Evolutionary conservation across 1,284 basidiomycete genomes (phyloP), one percentile per base, ranked within the genome.

Genomic region (Tilletiopsis washingtonensis): DNA sequence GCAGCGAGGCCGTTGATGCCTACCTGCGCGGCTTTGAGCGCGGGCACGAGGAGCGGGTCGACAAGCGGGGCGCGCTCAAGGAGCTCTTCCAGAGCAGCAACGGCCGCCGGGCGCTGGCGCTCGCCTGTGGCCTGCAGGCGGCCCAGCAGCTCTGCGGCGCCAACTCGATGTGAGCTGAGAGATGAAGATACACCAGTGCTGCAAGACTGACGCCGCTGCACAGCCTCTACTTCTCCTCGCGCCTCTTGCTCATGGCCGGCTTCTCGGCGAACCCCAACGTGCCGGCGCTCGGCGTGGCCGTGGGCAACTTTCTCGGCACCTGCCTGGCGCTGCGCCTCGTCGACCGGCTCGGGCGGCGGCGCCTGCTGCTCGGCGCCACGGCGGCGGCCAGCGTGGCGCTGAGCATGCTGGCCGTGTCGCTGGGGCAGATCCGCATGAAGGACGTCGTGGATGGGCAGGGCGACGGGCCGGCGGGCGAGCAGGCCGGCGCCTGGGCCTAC

Each of bases 271-370:
- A 69, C 39, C 67, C 67, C 3, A 67, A 65, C 23, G 53, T 54
- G 9, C 60, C 63, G 11, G 63, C 64, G 3, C 48, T 65, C 1
- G 52, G 54, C 1, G 61, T 69, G 15, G 64, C 67, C 1, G 25
- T 67, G 0, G 61, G 64, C 42, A 69, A 69, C 51, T 62, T 61
- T 27, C 36, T 54, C 1, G 67, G 67, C 3, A 69, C 67, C 3
- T 49, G 51, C 4, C 24, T 62, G 2, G 61, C 64, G 15, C 53
- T 69, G 50, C 41, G 61, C 3, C 58, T 60, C 25, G 55, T 69
- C 21, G 67, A 69, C 36, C 11, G 25, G 1, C 56, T 58, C 49
- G 67, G 67, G 6, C 42, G 67, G 5, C 29, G 67, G 15, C 63
- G 53, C 46, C 40, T 69, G 32, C 37, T 69, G 36, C 54, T 69